A percentile compares a stretch with the other conserved stretches of the same genome.
Conservation (phyloP, 148 eudicot genomes). For the Dysphania ambrosioides region DNA sequence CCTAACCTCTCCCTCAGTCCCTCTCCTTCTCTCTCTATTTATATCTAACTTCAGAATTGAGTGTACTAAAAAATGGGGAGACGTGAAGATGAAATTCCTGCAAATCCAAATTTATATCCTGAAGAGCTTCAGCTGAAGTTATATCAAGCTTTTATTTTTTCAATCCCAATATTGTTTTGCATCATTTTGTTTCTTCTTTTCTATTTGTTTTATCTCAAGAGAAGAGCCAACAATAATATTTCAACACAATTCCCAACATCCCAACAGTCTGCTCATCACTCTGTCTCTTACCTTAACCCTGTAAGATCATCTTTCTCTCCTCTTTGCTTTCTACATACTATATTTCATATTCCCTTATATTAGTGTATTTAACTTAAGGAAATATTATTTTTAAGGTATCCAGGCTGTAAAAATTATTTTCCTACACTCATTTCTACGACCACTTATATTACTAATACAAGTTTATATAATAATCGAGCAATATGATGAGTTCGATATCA, state of each 20-base stretch:
- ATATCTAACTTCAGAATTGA: background rate
- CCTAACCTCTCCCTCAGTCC: background rate
- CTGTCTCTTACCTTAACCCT: slow-evolving; percentile 26
- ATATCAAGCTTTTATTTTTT: slow-evolving; percentile 76
- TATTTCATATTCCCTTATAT: no score
- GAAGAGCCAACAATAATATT: slow-evolving; percentile 36
- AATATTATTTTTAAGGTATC: no score
- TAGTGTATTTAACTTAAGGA: no score
- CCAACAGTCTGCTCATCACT: slow-evolving; percentile 21
- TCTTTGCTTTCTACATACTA: background rate
- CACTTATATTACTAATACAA: no score
- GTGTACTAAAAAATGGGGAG: slow-evolving; percentile 25
- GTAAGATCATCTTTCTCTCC: slow-evolving; percentile 28
- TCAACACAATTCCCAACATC: slow-evolving; percentile 27
- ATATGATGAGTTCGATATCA: no score
- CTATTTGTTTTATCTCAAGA: slow-evolving; percentile 81
- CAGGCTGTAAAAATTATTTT: no score
- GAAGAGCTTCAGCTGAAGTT: slow-evolving; percentile 65
- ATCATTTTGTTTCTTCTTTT: slow-evolving; percentile 75
- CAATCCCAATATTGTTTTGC: slow-evolving; percentile 77
- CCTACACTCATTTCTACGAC: no score
- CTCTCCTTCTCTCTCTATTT: background rate
- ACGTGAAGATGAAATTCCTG: slow-evolving; percentile 24
- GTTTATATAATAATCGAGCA: background rate
- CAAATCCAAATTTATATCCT: slow-evolving; percentile 53